A percentile compares a stretch with the other conserved stretches of the same genome.
Evolutionary conservation across 1,139 yeast species (phyloP).

Genomic region (Diutina mesorugosa): DNA sequence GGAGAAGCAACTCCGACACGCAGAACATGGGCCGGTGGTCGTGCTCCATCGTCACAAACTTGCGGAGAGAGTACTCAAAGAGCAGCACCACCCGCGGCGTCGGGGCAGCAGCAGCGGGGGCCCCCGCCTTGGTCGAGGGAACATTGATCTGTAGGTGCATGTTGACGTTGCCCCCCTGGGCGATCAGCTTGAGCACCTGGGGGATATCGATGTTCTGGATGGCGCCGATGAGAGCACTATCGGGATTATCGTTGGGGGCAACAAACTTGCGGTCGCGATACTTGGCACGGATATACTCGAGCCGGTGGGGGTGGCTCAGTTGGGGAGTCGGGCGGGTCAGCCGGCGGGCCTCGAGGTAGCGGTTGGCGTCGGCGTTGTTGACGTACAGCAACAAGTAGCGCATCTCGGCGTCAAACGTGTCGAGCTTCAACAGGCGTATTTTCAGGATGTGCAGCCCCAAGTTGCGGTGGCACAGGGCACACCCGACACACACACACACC

Average conservation of each 20-base stretch:
- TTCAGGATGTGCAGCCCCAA: constrained; percentile 40
- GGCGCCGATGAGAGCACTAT: constrained; percentile 25
- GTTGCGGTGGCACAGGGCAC: constrained; percentile 51
- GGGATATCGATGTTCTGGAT: constrained; percentile 37
- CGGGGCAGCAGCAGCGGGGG: constrained; percentile 6
- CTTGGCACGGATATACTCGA: constrained; percentile 36
- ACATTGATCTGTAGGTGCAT: constrained; percentile 17
- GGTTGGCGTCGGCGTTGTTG: constrained; percentile 26
- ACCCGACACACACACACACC: constrained; percentile 66
- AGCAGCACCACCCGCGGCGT: constrained; percentile 21
- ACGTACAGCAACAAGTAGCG: constrained; percentile 26
- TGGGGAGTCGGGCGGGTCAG: constrained; percentile 20
- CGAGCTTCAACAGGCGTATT: constrained; percentile 37
- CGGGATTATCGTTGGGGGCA: constrained; percentile 12
- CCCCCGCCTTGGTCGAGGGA: constrained; percentile 3
- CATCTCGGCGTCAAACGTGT: constrained; percentile 31
- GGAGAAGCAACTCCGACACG: constrained; percentile 58
- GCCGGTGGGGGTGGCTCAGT: constrained; percentile 14
- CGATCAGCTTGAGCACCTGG: constrained; percentile 32
- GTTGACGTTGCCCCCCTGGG: constrained; percentile 38
- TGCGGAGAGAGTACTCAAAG: constrained; percentile 51
- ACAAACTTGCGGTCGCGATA: constrained; percentile 31
- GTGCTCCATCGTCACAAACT: constrained; percentile 15
- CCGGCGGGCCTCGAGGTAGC: constrained; percentile 23
- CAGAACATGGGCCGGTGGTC: constrained; percentile 31